Evolutionary conservation across 257 asterid genomes (phyloP).

Genomic region (Solanum paucissectum): DNA sequence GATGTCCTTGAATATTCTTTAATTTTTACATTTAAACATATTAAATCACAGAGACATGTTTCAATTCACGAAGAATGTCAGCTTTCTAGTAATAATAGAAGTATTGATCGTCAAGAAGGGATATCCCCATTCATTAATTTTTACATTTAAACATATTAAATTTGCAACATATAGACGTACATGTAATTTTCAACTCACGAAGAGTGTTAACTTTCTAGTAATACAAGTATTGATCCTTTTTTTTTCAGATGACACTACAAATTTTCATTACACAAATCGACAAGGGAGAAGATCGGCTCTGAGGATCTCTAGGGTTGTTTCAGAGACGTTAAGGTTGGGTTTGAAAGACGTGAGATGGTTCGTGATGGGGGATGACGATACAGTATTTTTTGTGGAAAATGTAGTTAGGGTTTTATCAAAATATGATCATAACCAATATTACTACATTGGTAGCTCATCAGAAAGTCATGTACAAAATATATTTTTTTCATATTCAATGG

Average conservation of each 20-base stretch:
- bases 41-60: too few relatives aligned
- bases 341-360: slow-evolving; percentile 52
- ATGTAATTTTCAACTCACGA: too few relatives aligned
- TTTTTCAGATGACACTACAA: slow-evolving; percentile 24
- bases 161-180: too few relatives aligned
- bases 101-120: too few relatives aligned
- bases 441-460: slow-evolving; percentile 54
- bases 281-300: slow-evolving; percentile 58
- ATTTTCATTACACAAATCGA: slow-evolving; percentile 33
- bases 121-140: too few relatives aligned
- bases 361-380: slow-evolving; percentile 72
- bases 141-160: too few relatives aligned
- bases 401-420: slow-evolving; percentile 39
- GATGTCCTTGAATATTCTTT: too few relatives aligned
- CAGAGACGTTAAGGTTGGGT: slow-evolving; percentile 44
- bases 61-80: too few relatives aligned
- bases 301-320: slow-evolving; percentile 50
- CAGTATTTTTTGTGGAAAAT: slow-evolving; percentile 52
- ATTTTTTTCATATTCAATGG: slow-evolving; percentile 57
- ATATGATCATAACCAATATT: slow-evolving; percentile 51
- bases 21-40: too few relatives aligned
- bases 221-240: not conserved
- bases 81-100: too few relatives aligned
- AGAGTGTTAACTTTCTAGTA: too few relatives aligned
- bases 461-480: slow-evolving; percentile 70